Evolutionary conservation across 495 filamentous ascomycete genomes (phyloP), one percentile per base, ranked within the genome.

Genomic region (Aspergillus incahuasiensis): DNA sequence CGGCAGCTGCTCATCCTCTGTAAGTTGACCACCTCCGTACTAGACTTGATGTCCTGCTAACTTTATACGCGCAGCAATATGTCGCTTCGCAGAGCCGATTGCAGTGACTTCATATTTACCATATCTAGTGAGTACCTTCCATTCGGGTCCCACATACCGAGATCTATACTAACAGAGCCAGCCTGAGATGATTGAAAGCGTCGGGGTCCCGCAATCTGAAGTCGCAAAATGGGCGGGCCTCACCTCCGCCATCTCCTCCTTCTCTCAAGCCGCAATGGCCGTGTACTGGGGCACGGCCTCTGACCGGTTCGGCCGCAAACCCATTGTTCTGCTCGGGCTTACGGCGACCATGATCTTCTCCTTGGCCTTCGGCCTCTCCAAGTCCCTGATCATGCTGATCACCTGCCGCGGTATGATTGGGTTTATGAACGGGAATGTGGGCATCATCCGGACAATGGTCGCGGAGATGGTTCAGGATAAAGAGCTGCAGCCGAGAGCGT

Each of bases 21-120:
- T 88, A 74, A 76, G 40, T 49, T 16, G 24, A 24, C 28, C 38
- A 35, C 28, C 44, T 16, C 59, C 40, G 41, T 24, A 18, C 18
- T 18, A 40, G 20, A n/a, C 32, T 8, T 3, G 9, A 54, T 4
- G 19, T 43, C 15, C 20, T 18, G 38, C 43, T 63, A 45, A 59
- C 28, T 40, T 6, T 18, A 8, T 21, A 15, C 40, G 40, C 46
- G 32, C 24, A 81, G 78, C 79, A 65, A 77, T 83, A 75, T 80
- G 77, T 66, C 83, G 92, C 61, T 92, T 97, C 63, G 89, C 91
- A 48, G 92, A 97, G 66, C 92, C 83, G 39, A 71, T 95, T 38
- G 86, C 90, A 21, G 74, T 91, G 59, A 95, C 91, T 5, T 91
- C 87, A 8, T 83, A 95, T 57, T 89, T 87, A 57, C 92, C 92